Conservation (phyloP, 2,329 filamentous ascomycete species). For the Bipolaris victoriae region DNA sequence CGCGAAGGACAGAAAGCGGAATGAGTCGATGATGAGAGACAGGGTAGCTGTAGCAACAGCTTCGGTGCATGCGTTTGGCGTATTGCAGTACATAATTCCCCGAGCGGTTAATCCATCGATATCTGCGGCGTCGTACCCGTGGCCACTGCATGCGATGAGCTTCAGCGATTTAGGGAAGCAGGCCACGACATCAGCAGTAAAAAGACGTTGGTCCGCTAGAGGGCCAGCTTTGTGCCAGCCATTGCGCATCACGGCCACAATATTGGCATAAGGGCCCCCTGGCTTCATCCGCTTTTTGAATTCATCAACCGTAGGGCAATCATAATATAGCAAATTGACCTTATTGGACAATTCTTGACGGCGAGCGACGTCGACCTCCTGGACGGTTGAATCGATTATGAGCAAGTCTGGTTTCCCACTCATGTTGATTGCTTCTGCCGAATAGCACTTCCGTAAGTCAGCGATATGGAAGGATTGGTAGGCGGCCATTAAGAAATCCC, state of each 20-base stretch:
- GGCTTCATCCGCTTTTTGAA: background rate
- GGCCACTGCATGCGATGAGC: background rate
- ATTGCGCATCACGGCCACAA: background rate
- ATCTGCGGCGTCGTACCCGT: background rate
- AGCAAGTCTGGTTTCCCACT: background rate
- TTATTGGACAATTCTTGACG: background rate
- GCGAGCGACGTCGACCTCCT: background rate
- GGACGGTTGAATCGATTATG: background rate
- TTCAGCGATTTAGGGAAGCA: background rate
- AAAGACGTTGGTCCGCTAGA: background rate
- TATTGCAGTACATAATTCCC: background rate
- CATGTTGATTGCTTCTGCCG: background rate
- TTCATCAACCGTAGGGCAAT: background rate
- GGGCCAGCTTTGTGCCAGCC: background rate
- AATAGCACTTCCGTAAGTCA: background rate
- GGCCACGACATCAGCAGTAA: background rate
- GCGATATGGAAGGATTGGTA: background rate
- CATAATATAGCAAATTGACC: background rate
- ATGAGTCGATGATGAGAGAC: background rate
- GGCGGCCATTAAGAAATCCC: background rate
- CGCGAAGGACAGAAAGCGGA: background rate
- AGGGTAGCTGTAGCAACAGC: background rate
- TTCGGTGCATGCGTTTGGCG: background rate
- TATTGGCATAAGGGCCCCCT: background rate
- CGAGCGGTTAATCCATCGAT: background rate